These are phyloP conservation scores for Mortierella sp. DNA, from an alignment of 371 early-diverging fungal genomes.

Conservation along the genomic window DNA sequence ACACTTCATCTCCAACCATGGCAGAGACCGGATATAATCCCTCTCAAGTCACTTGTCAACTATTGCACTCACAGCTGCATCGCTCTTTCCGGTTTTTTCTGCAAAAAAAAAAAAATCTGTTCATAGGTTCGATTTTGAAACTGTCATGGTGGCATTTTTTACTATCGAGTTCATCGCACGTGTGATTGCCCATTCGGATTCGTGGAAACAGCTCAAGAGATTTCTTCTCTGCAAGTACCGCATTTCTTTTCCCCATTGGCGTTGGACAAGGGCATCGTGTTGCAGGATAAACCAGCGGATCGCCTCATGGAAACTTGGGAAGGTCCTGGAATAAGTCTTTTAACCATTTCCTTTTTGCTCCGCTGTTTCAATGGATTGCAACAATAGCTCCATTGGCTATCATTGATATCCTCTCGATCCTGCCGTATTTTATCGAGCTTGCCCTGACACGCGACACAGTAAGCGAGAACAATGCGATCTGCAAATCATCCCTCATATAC, in stretches of 20 bases:
- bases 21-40: too few relatives aligned
- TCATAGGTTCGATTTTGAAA: constrained; percentile 84
- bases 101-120: too few relatives aligned
- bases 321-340: background rate
- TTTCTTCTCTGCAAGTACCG: constrained; percentile 56
- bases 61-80: background rate
- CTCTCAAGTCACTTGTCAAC: background rate
- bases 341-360: constrained; percentile 7
- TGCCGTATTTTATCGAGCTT: constrained; percentile 85
- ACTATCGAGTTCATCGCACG: constrained; percentile 81
- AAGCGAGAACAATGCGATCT: constrained; percentile 26
- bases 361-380: background rate
- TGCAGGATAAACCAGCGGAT: too few relatives aligned
- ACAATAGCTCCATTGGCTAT: constrained; percentile 73
- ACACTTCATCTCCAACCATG: background rate
- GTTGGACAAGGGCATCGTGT: background rate
- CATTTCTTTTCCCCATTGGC: background rate
- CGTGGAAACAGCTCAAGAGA: constrained; percentile 61
- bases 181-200: constrained; percentile 76
- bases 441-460: constrained; percentile 75
- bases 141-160: constrained; percentile 80
- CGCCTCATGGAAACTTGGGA: background rate
- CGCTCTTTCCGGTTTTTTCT: background rate
- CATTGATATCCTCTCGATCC: constrained; percentile 83
- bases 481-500: too few relatives aligned